phyloP scores from a whole-genome alignment of 495 filamentous ascomycete species.

The Wilcoxina mikolae region DNA sequence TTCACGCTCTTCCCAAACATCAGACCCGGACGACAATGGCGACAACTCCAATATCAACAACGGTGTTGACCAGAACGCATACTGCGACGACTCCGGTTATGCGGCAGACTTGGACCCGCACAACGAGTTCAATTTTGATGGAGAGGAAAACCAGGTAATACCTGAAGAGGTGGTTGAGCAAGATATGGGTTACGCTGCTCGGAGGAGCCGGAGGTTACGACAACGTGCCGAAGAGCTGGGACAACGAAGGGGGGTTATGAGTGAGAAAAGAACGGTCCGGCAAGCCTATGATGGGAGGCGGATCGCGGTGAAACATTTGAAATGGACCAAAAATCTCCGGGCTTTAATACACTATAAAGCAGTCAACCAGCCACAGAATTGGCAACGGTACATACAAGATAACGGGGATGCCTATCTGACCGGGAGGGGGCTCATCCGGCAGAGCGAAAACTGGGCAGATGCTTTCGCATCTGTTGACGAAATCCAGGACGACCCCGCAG shows the following conservation, averaged over 20 bases:
- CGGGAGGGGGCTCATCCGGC: slow-evolving; percentile 26
- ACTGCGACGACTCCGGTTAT: not conserved
- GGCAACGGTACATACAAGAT: slow-evolving; percentile 13
- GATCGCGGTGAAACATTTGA: slow-evolving; percentile 27
- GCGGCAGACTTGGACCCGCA: slow-evolving; percentile 3
- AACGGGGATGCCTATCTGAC: slow-evolving; percentile 21
- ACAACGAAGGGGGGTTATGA: slow-evolving; percentile 16
- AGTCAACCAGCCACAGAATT: slow-evolving; percentile 14
- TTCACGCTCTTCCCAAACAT: not conserved
- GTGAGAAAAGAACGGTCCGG: slow-evolving; percentile 10
- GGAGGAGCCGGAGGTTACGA: slow-evolving; percentile 15
- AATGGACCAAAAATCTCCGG: slow-evolving; percentile 29
- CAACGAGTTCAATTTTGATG: slow-evolving; percentile 22
- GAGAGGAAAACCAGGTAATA: slow-evolving; percentile 19
- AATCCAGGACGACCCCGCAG: slow-evolving; percentile 11
- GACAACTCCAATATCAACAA: not conserved
- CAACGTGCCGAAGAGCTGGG: slow-evolving; percentile 20
- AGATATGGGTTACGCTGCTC: slow-evolving; percentile 22
- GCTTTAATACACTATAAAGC: slow-evolving; percentile 25
- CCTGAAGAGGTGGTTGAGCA: slow-evolving; percentile 25
- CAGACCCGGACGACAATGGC: not conserved
- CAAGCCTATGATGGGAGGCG: slow-evolving; percentile 27
- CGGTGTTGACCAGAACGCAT: not conserved
- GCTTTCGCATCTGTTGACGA: slow-evolving; percentile 28
- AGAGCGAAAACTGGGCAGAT: slow-evolving; percentile 29